Conservation (phyloP, 23 red algal genomes). For the Cyanidioschyzon merolae region DNA sequence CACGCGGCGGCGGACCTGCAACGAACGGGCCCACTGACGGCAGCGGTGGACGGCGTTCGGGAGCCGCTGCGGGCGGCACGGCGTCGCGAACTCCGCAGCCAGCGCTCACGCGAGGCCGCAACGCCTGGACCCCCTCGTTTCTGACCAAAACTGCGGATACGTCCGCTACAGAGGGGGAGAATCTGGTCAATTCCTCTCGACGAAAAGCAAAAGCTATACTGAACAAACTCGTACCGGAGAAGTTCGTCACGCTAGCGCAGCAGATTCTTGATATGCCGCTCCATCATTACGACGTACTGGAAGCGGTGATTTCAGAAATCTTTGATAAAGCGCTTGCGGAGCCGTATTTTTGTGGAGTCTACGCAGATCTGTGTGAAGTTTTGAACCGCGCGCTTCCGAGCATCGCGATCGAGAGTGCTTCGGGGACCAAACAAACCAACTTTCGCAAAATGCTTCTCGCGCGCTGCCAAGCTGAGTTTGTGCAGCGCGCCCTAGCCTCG, state of each 20-base stretch:
- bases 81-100: not conserved
- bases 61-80: not conserved
- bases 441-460: slow-evolving; percentile 3
- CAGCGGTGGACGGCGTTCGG: not conserved
- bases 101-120: not conserved
- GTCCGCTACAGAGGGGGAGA: not conserved
- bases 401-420: not conserved
- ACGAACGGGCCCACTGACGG: not conserved
- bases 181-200: not conserved
- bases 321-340: slow-evolving; percentile 16
- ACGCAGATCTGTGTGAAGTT: slow-evolving; percentile 3
- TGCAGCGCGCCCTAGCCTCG: not conserved
- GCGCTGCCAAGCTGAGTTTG: not conserved
- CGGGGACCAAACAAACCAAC: not conserved
- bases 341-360: slow-evolving; percentile 16
- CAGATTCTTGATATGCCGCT: slow-evolving; percentile 16
- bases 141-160: not conserved
- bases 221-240: slow-evolving; percentile 15
- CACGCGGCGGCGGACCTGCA: not conserved
- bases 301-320: slow-evolving; percentile 13
- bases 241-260: not conserved
- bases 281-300: not conserved
- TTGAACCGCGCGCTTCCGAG: slow-evolving; percentile 1
- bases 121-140: slow-evolving; percentile 8
- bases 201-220: slow-evolving; percentile 8